Evolutionary conservation across 2,329 filamentous ascomycete genomes (phyloP), one percentile per base, ranked within the genome.

Genomic region (Pseudogymnoascus sp.): DNA sequence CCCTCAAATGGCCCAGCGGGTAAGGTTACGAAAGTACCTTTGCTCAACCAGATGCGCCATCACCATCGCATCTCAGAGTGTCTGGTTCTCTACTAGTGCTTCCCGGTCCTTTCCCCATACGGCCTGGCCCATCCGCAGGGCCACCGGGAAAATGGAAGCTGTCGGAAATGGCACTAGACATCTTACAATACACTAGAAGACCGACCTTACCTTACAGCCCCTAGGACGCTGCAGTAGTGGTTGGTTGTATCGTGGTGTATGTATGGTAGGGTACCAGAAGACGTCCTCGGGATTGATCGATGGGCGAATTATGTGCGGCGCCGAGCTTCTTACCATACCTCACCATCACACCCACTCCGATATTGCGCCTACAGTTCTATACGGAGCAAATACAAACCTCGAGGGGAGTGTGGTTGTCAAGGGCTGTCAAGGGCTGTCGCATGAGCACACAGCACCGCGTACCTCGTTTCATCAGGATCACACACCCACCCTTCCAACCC

Each of bases 91-190:
- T 12, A 23, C 42, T 26, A 47, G 42, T 5, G 6, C 42, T 6
- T 23, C 18, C 42, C n/a, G 26, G 10, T 59, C 21, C 54, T 34
- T 59, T 29, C 54, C 54, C 26, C 54, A 59, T 34, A 16, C 54
- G 34, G 54, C 23, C 54, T 59, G 29, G 54, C n/a, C 34, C 54
- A 59, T 59, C 54, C 54, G 54, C 54, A 59, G 54, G 54, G 54
- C 54, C 54, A 59, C 54, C 54, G 54, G 26, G 34, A 34, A 37
- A 34, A 59, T 59, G 54, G 54, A 59, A 59, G 54, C 54, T 59
- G 54, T 59, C 54, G n/a, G 7, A 34, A 34, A 34, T 16, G 34
- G 54, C 54, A 31, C 26, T 59, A 18, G n/a, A 4, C 1, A 34
- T 11, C 31, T 34, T 6, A 47, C 18, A 23, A 5, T 47, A 47